Evolutionary conservation across 1,139 yeast species (phyloP).

Genomic region (Pichia sorboxylosa): DNA sequence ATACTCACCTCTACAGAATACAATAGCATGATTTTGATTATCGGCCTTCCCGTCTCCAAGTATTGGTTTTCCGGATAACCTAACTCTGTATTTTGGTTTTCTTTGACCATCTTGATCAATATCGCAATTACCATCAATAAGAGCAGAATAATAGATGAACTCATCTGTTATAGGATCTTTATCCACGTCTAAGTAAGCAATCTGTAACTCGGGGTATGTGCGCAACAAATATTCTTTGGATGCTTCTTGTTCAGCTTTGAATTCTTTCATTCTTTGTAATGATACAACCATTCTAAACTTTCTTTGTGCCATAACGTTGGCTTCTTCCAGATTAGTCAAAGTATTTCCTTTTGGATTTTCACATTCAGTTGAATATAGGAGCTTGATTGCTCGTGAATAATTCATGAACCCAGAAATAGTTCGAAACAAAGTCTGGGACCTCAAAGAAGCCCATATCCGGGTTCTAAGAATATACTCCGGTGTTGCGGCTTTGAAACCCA

Average conservation of each 20-base stretch:
- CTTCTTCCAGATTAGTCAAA: slow-evolving; percentile 27
- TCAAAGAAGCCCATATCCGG: slow-evolving; percentile 45
- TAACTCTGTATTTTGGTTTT: slow-evolving; percentile 31
- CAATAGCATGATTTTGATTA: slow-evolving; percentile 41
- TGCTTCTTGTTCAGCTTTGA: slow-evolving; percentile 39
- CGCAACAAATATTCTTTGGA: slow-evolving; percentile 46
- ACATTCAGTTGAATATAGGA: slow-evolving; percentile 36
- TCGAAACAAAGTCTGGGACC: slow-evolving; percentile 44
- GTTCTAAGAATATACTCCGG: slow-evolving; percentile 44
- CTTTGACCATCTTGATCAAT: slow-evolving; percentile 24
- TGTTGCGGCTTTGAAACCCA: slow-evolving; percentile 40
- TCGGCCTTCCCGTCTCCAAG: slow-evolving; percentile 49
- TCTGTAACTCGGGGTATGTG: slow-evolving; percentile 49
- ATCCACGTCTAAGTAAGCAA: slow-evolving; percentile 49
- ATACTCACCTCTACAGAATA: slow-evolving; percentile 43
- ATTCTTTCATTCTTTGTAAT: slow-evolving; percentile 51
- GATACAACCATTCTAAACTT: slow-evolving; percentile 63
- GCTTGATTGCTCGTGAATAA: slow-evolving; percentile 38
- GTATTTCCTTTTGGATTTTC: slow-evolving; percentile 16
- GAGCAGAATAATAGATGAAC: slow-evolving; percentile 45
- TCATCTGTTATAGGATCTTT: slow-evolving; percentile 19
- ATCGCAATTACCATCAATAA: slow-evolving; percentile 45
- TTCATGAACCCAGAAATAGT: slow-evolving; percentile 50
- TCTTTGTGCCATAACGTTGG: slow-evolving; percentile 39
- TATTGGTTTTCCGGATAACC: slow-evolving; percentile 42